Conservation (phyloP, 768 basidiomycete species). For the Tubosaeta sp. region DNA sequence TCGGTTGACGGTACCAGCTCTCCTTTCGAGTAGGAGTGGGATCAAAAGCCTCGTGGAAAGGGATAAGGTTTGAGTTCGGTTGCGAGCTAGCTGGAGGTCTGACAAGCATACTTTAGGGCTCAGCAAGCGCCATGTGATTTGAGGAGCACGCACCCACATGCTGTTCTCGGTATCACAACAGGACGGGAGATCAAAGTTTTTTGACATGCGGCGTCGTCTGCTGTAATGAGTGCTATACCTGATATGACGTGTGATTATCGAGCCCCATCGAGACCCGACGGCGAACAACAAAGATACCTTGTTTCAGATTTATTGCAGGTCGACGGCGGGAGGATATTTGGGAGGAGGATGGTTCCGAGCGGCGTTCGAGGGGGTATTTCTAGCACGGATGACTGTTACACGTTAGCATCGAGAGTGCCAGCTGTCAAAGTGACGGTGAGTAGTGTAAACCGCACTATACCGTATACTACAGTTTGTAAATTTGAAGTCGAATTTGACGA, state of each 20-base stretch:
- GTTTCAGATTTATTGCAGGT: not conserved
- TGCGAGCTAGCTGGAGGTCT: not conserved
- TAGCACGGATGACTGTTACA: no score
- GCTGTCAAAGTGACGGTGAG: no score
- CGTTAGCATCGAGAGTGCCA: no score
- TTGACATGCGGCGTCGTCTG: not conserved
- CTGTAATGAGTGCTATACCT: not conserved
- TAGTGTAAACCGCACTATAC: no score
- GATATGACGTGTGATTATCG: not conserved
- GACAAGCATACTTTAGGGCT: not conserved
- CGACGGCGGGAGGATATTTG: not conserved
- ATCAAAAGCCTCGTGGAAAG: not conserved
- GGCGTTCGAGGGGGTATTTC: not conserved
- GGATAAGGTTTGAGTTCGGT: not conserved
- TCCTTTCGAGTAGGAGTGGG: not conserved
- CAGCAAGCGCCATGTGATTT: not conserved
- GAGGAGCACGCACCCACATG: not conserved
- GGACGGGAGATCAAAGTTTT: not conserved
- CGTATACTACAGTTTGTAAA: no score
- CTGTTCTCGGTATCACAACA: not conserved
- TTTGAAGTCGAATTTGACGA: no score
- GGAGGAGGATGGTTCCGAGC: not conserved
- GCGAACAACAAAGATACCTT: not conserved
- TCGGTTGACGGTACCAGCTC: not conserved
- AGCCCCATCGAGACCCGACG: not conserved